Percentiles rank a stretch among this genome's conserved stretches.
Evolutionary conservation across 257 asterid species (phyloP).

Genomic region (Rubia yunnanensis): DNA sequence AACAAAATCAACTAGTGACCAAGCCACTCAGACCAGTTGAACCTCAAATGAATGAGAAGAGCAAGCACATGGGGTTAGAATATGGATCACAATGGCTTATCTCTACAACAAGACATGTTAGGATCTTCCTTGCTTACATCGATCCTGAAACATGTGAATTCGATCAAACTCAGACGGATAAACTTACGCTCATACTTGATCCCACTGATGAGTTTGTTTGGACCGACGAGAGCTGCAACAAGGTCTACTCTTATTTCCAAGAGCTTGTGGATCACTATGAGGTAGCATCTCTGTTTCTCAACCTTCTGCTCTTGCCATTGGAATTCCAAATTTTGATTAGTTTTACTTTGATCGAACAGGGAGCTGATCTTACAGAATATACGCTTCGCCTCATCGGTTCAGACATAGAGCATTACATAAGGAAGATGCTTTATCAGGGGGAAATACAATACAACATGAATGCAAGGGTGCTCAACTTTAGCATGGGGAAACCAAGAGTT

Average conservation of each 20-base stretch:
- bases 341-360: slow-evolving; percentile 34
- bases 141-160: slow-evolving; percentile 75
- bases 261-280: slow-evolving; percentile 85
- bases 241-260: slow-evolving; percentile 77
- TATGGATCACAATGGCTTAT: slow-evolving; percentile 90
- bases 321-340: not conserved
- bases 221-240: slow-evolving; percentile 62
- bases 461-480: slow-evolving; percentile 81
- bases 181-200: slow-evolving; percentile 77
- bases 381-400: slow-evolving; percentile 91
- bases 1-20: slow-evolving; percentile 14
- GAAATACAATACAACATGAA: slow-evolving; percentile 80
- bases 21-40: slow-evolving; percentile 56
- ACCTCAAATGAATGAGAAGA: slow-evolving; percentile 50
- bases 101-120: slow-evolving; percentile 62
- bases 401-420: slow-evolving; percentile 75
- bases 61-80: slow-evolving; percentile 60
- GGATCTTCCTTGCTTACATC: slow-evolving; percentile 75
- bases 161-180: slow-evolving; percentile 79
- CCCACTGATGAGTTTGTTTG: slow-evolving; percentile 82
- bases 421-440: slow-evolving; percentile 68
- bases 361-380: slow-evolving; percentile 81
- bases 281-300: slow-evolving; percentile 22
- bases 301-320: not conserved
- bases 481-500: slow-evolving; percentile 90